Conservation (phyloP, 257 asterid species). For the Linaria vulgaris region DNA sequence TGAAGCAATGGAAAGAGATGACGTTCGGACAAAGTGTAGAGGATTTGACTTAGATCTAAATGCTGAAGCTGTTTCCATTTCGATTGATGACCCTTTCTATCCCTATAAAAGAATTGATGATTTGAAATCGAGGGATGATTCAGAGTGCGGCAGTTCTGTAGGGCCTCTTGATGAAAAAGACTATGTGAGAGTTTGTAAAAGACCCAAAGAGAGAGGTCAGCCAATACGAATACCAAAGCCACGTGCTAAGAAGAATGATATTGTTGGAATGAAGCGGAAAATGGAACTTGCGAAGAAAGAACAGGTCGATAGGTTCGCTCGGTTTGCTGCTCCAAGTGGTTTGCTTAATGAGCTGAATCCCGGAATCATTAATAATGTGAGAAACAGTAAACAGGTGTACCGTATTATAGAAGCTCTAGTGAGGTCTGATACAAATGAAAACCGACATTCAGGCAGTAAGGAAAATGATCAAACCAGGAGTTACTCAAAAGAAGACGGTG, state of each 20-base stretch:
- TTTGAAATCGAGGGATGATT: conserved; percentile 50
- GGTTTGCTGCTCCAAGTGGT: conserved; percentile 93
- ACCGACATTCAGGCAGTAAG: conserved; percentile 35
- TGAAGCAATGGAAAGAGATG: conserved; percentile 23
- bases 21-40: conserved; percentile 31
- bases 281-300: conserved; percentile 84
- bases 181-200: conserved; percentile 69
- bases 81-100: conserved; percentile 28
- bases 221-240: conserved; percentile 56
- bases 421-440: conserved; percentile 58
- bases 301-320: conserved; percentile 81
- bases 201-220: conserved; percentile 71
- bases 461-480: conserved; percentile 27
- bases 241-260: conserved; percentile 62
- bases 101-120: conserved; percentile 38
- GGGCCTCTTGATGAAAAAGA: conserved; percentile 62
- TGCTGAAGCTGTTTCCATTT: conserved; percentile 34
- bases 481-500: too few species aligned
- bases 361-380: conserved; percentile 90
- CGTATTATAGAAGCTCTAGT: conserved; percentile 83
- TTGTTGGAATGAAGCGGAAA: conserved; percentile 51
- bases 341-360: conserved; percentile 89
- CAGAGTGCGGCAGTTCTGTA: conserved; percentile 78
- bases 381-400: conserved; percentile 89
- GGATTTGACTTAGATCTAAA: conserved; percentile 63